These are phyloP conservation scores for Xerocomus minutiporus DNA, from an alignment of 1,284 basidiomycete species.

Conservation along the genomic window DNA sequence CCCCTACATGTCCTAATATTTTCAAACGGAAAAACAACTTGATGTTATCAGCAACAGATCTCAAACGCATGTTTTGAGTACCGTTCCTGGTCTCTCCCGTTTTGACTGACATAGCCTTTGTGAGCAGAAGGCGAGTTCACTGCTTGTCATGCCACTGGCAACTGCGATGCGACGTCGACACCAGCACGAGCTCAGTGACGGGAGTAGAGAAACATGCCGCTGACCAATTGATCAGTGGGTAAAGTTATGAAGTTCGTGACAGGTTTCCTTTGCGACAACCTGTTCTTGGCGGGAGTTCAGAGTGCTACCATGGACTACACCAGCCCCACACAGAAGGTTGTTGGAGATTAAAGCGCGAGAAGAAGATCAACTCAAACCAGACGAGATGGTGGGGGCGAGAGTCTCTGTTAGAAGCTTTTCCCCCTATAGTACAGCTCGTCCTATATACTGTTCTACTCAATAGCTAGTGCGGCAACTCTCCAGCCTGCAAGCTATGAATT, in stretches of 20 bases:
- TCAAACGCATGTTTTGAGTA: conserved; percentile 4
- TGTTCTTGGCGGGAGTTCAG: not conserved
- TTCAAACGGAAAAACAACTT: conserved; percentile 4
- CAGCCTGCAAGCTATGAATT: too few relatives aligned
- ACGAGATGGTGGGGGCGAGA: too few relatives aligned
- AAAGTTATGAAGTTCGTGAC: not conserved
- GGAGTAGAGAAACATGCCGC: not conserved
- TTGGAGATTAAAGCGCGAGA: too few relatives aligned
- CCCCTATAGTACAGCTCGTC: too few relatives aligned
- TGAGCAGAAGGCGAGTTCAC: not conserved
- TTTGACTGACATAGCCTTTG: not conserved
- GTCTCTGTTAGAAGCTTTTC: too few relatives aligned
- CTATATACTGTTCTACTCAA: too few relatives aligned
- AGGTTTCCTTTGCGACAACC: not conserved
- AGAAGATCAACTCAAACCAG: too few relatives aligned
- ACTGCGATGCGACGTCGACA: not conserved
- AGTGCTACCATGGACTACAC: too few relatives aligned
- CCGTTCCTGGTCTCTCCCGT: not conserved
- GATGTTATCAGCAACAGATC: conserved; percentile 10
- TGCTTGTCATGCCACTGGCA: not conserved
- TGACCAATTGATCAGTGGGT: not conserved
- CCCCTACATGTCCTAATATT: conserved; percentile 1
- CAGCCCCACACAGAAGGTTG: too few relatives aligned
- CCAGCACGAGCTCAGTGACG: not conserved
- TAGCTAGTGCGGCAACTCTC: too few relatives aligned